Percentiles rank a stretch among this genome's conserved stretches.
Evolutionary conservation across 345 rosid genomes (phyloP).

Genomic region (Murraya paniculata): DNA sequence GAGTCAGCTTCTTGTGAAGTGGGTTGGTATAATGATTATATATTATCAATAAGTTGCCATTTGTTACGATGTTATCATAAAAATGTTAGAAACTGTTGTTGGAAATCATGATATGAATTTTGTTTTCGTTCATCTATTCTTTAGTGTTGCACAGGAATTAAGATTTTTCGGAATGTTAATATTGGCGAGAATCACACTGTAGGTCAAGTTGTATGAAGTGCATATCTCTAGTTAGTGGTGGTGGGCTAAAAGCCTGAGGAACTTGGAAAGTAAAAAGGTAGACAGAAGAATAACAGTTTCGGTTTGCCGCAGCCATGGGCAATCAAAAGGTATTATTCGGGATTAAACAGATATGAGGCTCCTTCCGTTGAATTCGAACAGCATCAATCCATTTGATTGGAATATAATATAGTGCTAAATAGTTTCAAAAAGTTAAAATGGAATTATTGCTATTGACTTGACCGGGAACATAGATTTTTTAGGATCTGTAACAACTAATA

Average conservation of each 20-base stretch:
- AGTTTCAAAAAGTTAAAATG: too few species aligned
- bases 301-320: conserved; percentile 3
- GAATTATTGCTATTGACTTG: too few species aligned
- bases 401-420: background rate
- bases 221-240: background rate
- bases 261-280: background rate
- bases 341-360: background rate
- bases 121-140: background rate
- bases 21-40: conserved; percentile 1
- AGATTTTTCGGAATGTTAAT: background rate
- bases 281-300: background rate
- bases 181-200: background rate
- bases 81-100: background rate
- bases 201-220: background rate
- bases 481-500: too few species aligned
- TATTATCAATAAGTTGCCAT: conserved; percentile 20
- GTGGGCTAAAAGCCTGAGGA: background rate
- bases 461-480: too few species aligned
- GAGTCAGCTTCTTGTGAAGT: background rate
- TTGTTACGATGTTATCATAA: background rate
- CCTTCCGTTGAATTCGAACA: background rate
- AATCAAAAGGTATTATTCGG: background rate
- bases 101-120: background rate
- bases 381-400: conserved; percentile 12
- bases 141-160: background rate